Base-by-base conservation (phyloP, 2,329 filamentous ascomycete species). In the Paecilomyces sp. region DNA sequence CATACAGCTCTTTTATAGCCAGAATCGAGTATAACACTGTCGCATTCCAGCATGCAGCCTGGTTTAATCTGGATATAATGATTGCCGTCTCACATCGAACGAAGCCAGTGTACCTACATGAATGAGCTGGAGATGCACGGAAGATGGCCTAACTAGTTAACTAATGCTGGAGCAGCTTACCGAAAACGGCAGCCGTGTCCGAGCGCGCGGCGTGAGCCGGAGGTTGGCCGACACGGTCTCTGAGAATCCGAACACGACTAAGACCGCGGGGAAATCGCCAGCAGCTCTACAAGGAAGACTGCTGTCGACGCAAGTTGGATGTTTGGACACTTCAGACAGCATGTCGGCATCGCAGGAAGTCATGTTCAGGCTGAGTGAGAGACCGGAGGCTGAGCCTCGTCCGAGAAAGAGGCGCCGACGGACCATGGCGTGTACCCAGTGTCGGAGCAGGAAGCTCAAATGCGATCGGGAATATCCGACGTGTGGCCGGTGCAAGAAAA, bases 381-480 rank as follows among this genome's bases (percentile, higher is more conserved):
- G 47, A 12, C 53, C 31, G 25, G 18, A 24, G 18, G 65, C 60
- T 57, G 60, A 66, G 34, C 68, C 68, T 8, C 67, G 70, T 52
- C 70, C 70, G 58, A 73, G 73, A 31, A 76, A 76, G 64, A 66
- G 75, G 31, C 71, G 72, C 59, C 66, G 75, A 24, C 70, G 75
- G 25, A 75, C 76, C 9, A 70, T 77, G 63, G 74, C 76, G 15
- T 78, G 76, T 62, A 70, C 71, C 18, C 74, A 74, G 36, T 78
- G 76, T 61, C 74, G 76, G 58, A 73, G 68, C 58, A 67, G 76
- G 54, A 78, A 78, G 62, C 65, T 78, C 34, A 75, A 73, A 60
- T 78, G 76, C 60, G 76, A 78, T 62, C 72, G 76, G 36, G 72
- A 73, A 34, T 77, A 74, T 67, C 76, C 76, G 9, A 68, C 69